phyloP scores from a whole-genome alignment of 306 rosid species.

The Alnus rubra region DNA sequence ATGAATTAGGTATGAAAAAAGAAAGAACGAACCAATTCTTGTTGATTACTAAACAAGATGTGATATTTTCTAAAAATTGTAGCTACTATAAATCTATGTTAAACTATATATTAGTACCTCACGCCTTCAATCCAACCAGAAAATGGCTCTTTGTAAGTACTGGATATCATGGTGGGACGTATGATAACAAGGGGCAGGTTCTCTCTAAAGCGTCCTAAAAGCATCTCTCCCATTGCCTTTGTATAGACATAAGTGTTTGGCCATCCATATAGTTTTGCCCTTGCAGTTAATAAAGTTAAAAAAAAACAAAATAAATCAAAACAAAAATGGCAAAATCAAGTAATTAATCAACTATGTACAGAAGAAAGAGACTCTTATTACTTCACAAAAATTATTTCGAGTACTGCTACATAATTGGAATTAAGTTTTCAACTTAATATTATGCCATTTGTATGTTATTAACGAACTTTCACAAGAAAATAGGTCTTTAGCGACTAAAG shows the following conservation, averaged over 20 bases:
- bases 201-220: slow-evolving; percentile 14
- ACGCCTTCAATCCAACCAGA: slow-evolving; percentile 50
- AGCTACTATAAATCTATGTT: no score
- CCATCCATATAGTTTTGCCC: slow-evolving; percentile 51
- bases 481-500: no score
- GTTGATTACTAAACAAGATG: no score
- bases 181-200: slow-evolving; percentile 27
- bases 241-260: slow-evolving; percentile 45
- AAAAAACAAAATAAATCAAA: not conserved
- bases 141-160: slow-evolving; percentile 44
- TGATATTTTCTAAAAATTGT: no score
- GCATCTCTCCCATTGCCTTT: slow-evolving; percentile 58
- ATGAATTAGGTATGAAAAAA: not conserved
- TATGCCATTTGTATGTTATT: no score
- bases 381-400: not conserved
- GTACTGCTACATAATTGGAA: not conserved
- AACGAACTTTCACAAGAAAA: no score
- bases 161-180: slow-evolving; percentile 31
- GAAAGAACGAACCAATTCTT: not conserved
- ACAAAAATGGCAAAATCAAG: not conserved
- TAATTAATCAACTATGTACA: not conserved
- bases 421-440: no score
- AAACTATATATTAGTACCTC: slow-evolving; percentile 19
- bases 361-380: not conserved
- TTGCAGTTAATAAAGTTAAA: not conserved